phyloP scores from a whole-genome alignment of 495 filamentous ascomycete species.

The Filosporella fistucella region DNA sequence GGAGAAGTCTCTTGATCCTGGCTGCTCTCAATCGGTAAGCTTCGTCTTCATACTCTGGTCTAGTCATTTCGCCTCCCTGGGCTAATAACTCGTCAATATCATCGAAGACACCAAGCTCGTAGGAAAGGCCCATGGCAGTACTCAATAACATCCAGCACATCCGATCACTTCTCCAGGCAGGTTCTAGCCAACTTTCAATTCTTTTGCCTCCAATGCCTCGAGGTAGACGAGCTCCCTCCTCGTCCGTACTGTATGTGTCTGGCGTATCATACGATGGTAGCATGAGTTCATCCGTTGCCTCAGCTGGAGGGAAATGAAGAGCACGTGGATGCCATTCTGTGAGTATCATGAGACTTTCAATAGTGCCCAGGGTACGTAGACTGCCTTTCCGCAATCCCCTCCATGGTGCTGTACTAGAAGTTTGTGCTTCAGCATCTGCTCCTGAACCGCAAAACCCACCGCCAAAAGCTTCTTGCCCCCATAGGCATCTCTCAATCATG shows the following conservation, averaged over 20 bases:
- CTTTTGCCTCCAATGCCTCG: slow-evolving; percentile 58
- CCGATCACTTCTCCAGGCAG: slow-evolving; percentile 91
- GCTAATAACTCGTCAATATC: slow-evolving; percentile 60
- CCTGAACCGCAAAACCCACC: slow-evolving; percentile 81
- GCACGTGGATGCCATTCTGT: slow-evolving; percentile 97
- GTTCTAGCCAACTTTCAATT: slow-evolving; percentile 93
- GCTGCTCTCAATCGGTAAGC: slow-evolving; percentile 72
- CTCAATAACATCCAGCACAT: slow-evolving; percentile 99
- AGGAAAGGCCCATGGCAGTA: slow-evolving; percentile 81
- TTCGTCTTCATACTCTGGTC: slow-evolving; percentile 61
- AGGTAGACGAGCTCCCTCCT: slow-evolving; percentile 38
- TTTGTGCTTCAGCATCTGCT: slow-evolving; percentile 55
- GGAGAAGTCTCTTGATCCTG: slow-evolving; percentile 76
- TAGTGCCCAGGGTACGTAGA: slow-evolving; percentile 83
- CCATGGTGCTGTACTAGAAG: slow-evolving; percentile 56
- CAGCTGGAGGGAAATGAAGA: slow-evolving; percentile 89
- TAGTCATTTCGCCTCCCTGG: slow-evolving; percentile 43
- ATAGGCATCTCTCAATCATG: slow-evolving; percentile 91
- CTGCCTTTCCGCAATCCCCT: slow-evolving; percentile 63
- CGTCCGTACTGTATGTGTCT: slow-evolving; percentile 43
- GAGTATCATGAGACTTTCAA: slow-evolving; percentile 87
- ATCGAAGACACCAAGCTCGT: slow-evolving; percentile 94
- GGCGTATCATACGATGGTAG: slow-evolving; percentile 40
- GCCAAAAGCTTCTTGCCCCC: slow-evolving; percentile 92
- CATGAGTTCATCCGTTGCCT: slow-evolving; percentile 59